A percentile compares a stretch with the other conserved stretches of the same genome.
Evolutionary conservation across 352 stramenopile genomes (phyloP).

Genomic region (Phytopythium chamaehyphon): DNA sequence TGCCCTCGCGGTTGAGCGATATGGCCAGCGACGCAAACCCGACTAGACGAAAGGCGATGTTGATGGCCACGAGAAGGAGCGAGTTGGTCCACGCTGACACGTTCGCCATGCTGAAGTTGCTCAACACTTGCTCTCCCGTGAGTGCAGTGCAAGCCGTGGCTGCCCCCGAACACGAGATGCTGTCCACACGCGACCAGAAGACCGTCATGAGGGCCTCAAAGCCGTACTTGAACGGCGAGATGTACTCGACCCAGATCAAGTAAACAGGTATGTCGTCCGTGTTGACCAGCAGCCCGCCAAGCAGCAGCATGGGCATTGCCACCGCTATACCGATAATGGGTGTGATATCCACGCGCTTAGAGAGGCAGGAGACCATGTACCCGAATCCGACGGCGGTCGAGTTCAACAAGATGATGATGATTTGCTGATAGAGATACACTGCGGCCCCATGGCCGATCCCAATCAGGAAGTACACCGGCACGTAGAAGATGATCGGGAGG

Average conservation of each 20-base stretch:
- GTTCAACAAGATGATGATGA: constrained; percentile 23
- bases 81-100: constrained; percentile 14
- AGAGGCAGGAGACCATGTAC: constrained; percentile 30
- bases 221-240: constrained; percentile 34
- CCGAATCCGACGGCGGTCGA: constrained; percentile 21
- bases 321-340: constrained; percentile 22
- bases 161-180: constrained; percentile 15
- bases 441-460: constrained; percentile 10
- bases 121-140: constrained; percentile 22
- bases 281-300: constrained; percentile 31
- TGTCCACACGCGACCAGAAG: constrained; percentile 19
- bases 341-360: constrained; percentile 14
- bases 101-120: constrained; percentile 19
- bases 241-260: constrained; percentile 27
- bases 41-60: constrained; percentile 24
- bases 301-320: constrained; percentile 27
- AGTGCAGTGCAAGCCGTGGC: constrained; percentile 11
- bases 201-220: constrained; percentile 23
- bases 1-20: constrained; percentile 8
- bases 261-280: constrained; percentile 21
- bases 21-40: constrained; percentile 15
- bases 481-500: constrained; percentile 21
- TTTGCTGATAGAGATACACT: constrained; percentile 19
- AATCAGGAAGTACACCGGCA: constrained; percentile 28
- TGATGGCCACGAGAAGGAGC: constrained; percentile 22